These are phyloP conservation scores for Ganoderma sinense DNA, from an alignment of 1,284 basidiomycete species.

Conservation along the genomic window DNA sequence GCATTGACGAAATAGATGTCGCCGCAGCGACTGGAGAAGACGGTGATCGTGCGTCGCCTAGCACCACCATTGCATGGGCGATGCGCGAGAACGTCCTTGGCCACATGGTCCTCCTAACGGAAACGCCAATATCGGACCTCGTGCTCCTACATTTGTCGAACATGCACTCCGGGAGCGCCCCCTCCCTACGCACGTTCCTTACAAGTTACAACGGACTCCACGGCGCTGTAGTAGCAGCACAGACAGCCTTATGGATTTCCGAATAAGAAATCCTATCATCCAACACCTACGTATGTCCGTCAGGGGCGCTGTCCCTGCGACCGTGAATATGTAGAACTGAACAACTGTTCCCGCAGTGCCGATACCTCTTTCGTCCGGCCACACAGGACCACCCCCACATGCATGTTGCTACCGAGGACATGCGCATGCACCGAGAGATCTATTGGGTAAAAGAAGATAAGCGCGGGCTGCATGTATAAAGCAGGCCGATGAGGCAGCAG, in stretches of 20 bases:
- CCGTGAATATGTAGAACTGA: background rate
- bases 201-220: background rate
- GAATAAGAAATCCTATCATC: background rate
- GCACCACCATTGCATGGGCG: background rate
- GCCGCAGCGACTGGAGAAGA: background rate
- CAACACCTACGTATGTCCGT: background rate
- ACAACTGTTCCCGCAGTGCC: background rate
- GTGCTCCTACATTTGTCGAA: too few relatives aligned
- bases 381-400: background rate
- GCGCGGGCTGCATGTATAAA: background rate
- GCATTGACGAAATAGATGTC: background rate
- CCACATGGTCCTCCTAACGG: background rate
- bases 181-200: conserved; percentile 1
- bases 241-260: background rate
- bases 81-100: background rate
- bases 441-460: background rate
- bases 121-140: background rate
- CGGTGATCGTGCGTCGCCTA: background rate
- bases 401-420: background rate
- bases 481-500: background rate
- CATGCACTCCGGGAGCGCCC: background rate
- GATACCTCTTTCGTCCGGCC: background rate
- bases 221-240: background rate
- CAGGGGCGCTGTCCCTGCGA: background rate
- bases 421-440: background rate